Evolutionary conservation across 305 asterid species (phyloP), one percentile per base, ranked within the genome.

Genomic region (Fraxinus velutina): DNA sequence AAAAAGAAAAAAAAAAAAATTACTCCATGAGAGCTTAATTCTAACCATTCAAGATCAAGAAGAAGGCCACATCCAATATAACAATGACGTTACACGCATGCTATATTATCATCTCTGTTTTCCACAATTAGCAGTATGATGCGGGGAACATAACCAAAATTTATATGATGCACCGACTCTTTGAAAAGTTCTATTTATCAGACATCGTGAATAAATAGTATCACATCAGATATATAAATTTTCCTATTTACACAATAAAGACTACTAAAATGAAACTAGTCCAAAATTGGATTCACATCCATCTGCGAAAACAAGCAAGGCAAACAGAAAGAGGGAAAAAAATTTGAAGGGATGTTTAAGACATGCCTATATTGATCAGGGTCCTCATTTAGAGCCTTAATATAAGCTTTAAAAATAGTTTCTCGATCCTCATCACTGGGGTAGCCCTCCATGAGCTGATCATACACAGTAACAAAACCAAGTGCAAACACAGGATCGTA

Each of bases 401-500:
- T 74, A 83, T 96, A 96, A 71, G 99, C 97, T 88, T 89, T 89
- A 86, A 96, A 96, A 79, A 96, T 96, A 84, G 94, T 90, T 33
- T 90, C 94, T 79, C 94, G 87, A 29, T 94, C 99, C 81, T 91
- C 97, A 10, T 90, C 92, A 80, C 93, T 88, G 1, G 96, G 98
- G 88, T 94, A 96, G 4, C 98, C 97, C 39, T 96, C 99, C 99
- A 96, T 96, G 79, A 96, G 96, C 52, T 91, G 93, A 86, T 96
- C 98, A 88, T 90, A 92, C 32, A 96, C 93, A 0, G 99, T 96
- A 44, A 96, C 98, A 81, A 96, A 96, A 30, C 98, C 98, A 42
- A 96, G 97, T 22, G 98, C 98, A 79, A 94, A 93, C 62, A 94
- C 91, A n/a, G 98, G 93, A 86, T 96, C 98, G 62, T 96, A 93